Conservation (phyloP, 2,329 filamentous ascomycete species). For the Colletotrichum acutatum region DNA sequence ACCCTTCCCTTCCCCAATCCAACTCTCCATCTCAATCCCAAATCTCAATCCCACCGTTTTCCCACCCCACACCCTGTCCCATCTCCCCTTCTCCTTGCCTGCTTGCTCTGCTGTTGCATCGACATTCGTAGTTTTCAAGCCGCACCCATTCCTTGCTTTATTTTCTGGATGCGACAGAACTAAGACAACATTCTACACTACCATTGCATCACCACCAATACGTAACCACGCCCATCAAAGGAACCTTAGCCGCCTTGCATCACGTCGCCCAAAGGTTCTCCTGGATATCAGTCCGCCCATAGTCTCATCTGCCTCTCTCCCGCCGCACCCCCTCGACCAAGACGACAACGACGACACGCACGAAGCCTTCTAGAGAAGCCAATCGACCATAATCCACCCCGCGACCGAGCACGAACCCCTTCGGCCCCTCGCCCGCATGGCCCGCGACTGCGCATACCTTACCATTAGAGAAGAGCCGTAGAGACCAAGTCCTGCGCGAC, state of each 20-base stretch:
- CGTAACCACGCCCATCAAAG: not conserved
- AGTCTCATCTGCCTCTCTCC: not conserved
- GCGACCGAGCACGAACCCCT: conserved; percentile 23
- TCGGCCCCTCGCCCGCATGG: conserved; percentile 22
- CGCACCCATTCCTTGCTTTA: not conserved
- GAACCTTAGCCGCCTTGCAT: not conserved
- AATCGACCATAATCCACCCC: not conserved
- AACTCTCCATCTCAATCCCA: not conserved
- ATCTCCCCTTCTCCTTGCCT: not conserved
- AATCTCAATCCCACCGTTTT: not conserved
- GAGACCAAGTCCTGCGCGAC: conserved; percentile 1
- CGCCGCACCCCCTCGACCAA: not conserved
- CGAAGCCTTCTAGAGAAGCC: not conserved
- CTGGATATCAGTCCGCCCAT: not conserved
- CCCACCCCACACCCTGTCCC: not conserved
- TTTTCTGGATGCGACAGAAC: not conserved
- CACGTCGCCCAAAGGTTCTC: not conserved
- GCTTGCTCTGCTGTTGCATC: not conserved
- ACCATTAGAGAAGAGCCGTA: conserved; percentile 14
- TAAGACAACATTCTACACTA: not conserved
- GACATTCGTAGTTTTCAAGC: not conserved
- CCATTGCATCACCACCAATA: not conserved
- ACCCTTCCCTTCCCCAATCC: not conserved
- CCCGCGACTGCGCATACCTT: conserved; percentile 18
- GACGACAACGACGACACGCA: not conserved